Conservation (phyloP, 2,329 filamentous ascomycete genomes). For the Sclerotinia subarctica region DNA sequence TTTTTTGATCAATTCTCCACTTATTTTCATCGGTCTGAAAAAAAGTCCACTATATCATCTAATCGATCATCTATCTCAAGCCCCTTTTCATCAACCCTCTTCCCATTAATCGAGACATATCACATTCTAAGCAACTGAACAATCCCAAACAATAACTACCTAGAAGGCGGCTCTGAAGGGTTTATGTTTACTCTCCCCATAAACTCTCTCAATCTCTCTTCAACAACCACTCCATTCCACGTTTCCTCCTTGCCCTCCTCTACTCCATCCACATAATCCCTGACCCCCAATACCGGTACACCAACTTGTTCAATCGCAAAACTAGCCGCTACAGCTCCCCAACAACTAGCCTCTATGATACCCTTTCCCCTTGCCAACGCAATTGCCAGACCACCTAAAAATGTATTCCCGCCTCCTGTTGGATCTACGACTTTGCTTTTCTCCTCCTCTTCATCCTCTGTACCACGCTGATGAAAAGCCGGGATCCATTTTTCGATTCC, state of each 20-base stretch:
- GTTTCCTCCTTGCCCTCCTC: conserved; percentile 47
- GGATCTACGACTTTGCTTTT: conserved; percentile 68
- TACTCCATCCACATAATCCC: conserved; percentile 48
- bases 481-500: conserved; percentile 71
- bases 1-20: no score
- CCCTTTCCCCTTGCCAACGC: conserved; percentile 57
- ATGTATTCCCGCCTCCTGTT: conserved; percentile 91
- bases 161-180: background rate
- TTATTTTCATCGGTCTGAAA: background rate
- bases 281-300: conserved; percentile 58
- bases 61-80: no score
- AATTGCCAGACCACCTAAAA: conserved; percentile 62
- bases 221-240: conserved; percentile 59
- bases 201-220: conserved; percentile 53
- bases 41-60: background rate
- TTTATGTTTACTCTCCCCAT: conserved; percentile 19
- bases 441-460: conserved; percentile 4
- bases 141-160: background rate
- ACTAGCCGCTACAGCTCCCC: conserved; percentile 80
- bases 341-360: conserved; percentile 69
- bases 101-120: background rate
- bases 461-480: conserved; percentile 58
- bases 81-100: no score
- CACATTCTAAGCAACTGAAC: background rate
- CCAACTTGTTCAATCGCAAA: conserved; percentile 95